These are phyloP conservation scores for Begonia peltatifolia DNA, from an alignment of 306 rosid genomes.

Conservation along the genomic window DNA sequence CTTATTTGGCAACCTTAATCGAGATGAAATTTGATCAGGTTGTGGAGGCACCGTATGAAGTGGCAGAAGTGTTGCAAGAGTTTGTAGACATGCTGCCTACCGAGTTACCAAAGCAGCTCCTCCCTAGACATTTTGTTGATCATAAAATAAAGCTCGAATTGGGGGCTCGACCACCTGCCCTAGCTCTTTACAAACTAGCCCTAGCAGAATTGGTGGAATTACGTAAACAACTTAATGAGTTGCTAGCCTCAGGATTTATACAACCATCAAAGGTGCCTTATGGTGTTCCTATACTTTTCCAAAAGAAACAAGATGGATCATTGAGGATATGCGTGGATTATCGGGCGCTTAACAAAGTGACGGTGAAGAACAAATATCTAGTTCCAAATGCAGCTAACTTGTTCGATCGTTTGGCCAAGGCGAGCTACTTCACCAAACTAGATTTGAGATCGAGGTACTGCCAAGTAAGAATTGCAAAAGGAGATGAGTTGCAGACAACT, in stretches of 20 bases:
- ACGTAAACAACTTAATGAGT: background rate
- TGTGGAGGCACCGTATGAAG: background rate
- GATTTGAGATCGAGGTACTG: background rate
- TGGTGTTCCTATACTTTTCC: background rate
- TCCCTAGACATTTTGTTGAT: background rate
- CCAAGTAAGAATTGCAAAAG: too few relatives aligned
- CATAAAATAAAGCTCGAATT: background rate
- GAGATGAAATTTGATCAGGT: background rate
- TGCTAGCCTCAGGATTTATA: background rate
- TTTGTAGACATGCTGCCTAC: background rate
- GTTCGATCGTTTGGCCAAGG: background rate
- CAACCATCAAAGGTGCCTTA: background rate
- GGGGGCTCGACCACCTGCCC: background rate
- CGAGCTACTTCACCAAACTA: too few relatives aligned
- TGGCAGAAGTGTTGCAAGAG: too few relatives aligned
- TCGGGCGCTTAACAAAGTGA: too few relatives aligned
- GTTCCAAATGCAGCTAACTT: background rate
- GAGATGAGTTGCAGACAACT: background rate
- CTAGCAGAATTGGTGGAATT: background rate
- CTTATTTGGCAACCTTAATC: background rate
- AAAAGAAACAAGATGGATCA: too few relatives aligned
- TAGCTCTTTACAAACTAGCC: background rate
- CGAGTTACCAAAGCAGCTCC: background rate
- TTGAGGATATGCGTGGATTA: too few relatives aligned
- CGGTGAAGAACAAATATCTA: background rate